Percentiles rank a stretch among this genome's conserved stretches.
These are phyloP conservation scores for Suhomyces canberraensis DNA, from an alignment of 805 yeast genomes.

Conservation along the genomic window DNA sequence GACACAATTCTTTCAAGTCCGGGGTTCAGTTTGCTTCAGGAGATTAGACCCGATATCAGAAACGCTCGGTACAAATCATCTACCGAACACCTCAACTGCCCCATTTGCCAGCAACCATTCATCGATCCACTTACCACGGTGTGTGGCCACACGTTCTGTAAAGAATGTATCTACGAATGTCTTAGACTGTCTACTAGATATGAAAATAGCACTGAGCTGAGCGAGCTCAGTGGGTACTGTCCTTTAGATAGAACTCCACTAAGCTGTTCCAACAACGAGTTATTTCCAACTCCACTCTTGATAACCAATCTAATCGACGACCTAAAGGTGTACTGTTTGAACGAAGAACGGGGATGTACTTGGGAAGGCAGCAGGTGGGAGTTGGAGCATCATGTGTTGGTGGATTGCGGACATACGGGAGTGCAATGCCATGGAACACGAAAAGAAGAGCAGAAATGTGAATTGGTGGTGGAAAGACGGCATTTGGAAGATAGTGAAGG, in stretches of 20 bases:
- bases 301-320: constrained; percentile 61
- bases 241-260: constrained; percentile 61
- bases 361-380: constrained; percentile 61
- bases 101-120: constrained; percentile 67
- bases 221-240: constrained; percentile 34
- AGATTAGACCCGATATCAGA: constrained; percentile 27
- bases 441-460: constrained; percentile 11
- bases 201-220: constrained; percentile 1
- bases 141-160: constrained; percentile 16
- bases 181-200: constrained; percentile 29
- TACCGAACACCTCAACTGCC: constrained; percentile 42
- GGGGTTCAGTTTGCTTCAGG: too few relatives aligned
- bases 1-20: too few relatives aligned
- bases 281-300: constrained; percentile 55
- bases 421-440: constrained; percentile 29
- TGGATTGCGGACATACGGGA: constrained; percentile 36
- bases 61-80: constrained; percentile 27
- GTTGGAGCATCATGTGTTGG: constrained; percentile 45
- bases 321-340: constrained; percentile 53
- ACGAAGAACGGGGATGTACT: constrained; percentile 50
- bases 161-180: constrained; percentile 15
- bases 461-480: constrained; percentile 20
- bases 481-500: constrained; percentile 9
- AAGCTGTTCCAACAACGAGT: constrained; percentile 29
- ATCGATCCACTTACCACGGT: constrained; percentile 57